Conservation (phyloP, 768 basidiomycete species). For the Coprinopsis sp. region DNA sequence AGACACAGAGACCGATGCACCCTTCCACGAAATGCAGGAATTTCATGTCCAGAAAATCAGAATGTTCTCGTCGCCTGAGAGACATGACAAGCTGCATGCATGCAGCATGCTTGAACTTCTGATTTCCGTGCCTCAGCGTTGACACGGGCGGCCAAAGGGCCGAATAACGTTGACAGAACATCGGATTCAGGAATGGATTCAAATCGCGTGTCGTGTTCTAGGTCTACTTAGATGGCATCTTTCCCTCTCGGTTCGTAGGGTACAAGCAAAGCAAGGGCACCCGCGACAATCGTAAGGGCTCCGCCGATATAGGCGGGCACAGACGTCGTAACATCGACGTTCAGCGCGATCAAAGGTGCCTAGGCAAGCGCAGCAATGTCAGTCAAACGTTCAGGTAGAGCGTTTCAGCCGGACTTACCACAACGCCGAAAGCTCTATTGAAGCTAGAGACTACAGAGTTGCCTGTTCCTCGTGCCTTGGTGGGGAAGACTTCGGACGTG, state of each 20-base stretch:
- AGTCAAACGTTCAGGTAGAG: not conserved
- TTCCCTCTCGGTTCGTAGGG: constrained; percentile 77
- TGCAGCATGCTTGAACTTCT: too few species aligned
- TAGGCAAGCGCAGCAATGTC: constrained; percentile 18
- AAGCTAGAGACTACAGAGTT: constrained; percentile 61
- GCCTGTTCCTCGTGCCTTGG: constrained; percentile 70
- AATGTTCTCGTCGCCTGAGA: too few species aligned
- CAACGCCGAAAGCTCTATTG: constrained; percentile 61
- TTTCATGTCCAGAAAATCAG: too few species aligned
- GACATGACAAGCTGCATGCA: too few species aligned
- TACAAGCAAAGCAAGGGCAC: constrained; percentile 53
- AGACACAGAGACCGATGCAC: too few species aligned
- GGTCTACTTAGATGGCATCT: too few species aligned
- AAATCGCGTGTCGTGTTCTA: too few species aligned
- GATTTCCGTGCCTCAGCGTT: too few species aligned
- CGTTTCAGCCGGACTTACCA: constrained; percentile 37
- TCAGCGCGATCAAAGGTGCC: constrained; percentile 71
- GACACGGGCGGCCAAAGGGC: too few species aligned
- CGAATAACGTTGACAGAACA: too few species aligned
- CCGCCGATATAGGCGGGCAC: constrained; percentile 73
- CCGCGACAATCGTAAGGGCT: constrained; percentile 56
- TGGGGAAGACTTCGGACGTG: constrained; percentile 65
- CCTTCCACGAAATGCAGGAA: too few species aligned
- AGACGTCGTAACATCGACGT: constrained; percentile 57
- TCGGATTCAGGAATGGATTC: too few species aligned